Evolutionary conservation across 1,139 yeast genomes (phyloP).

Genomic region (Entelexis paramagnoliae): DNA sequence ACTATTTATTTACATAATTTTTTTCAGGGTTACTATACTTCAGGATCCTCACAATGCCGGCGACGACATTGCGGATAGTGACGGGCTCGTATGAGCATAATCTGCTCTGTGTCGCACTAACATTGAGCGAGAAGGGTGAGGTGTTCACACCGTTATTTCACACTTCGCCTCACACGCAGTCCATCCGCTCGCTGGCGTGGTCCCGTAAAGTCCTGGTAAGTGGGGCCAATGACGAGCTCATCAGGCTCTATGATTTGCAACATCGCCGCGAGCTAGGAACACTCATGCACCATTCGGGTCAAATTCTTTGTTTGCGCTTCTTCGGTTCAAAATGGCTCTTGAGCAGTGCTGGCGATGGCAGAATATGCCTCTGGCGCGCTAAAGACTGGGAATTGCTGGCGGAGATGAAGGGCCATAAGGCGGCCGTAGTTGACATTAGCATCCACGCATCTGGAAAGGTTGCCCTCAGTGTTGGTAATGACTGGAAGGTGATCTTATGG

Average conservation of each 20-base stretch:
- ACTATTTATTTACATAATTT: slow-evolving; percentile 1
- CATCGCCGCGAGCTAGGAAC: slow-evolving; percentile 92
- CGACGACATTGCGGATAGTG: slow-evolving; percentile 51
- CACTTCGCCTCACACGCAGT: slow-evolving; percentile 84
- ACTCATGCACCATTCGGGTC: slow-evolving; percentile 79
- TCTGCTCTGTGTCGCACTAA: slow-evolving; percentile 67
- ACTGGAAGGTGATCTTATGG: slow-evolving; percentile 79
- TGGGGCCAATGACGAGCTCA: slow-evolving; percentile 94
- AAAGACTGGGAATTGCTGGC: slow-evolving; percentile 95
- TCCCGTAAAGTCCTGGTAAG: slow-evolving; percentile 82
- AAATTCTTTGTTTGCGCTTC: slow-evolving; percentile 66
- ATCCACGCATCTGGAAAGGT: slow-evolving; percentile 90
- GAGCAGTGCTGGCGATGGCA: slow-evolving; percentile 87
- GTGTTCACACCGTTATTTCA: slow-evolving; percentile 90
- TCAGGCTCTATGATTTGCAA: slow-evolving; percentile 84
- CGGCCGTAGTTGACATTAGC: slow-evolving; percentile 66
- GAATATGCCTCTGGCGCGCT: slow-evolving; percentile 83
- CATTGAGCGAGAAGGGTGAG: slow-evolving; percentile 35
- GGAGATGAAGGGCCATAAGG: slow-evolving; percentile 72
- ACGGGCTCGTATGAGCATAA: slow-evolving; percentile 97
- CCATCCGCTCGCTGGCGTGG: slow-evolving; percentile 73
- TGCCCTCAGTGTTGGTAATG: slow-evolving; percentile 81
- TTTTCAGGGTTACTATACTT: slow-evolving; percentile 6
- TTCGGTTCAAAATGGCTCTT: slow-evolving; percentile 67
- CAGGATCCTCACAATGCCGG: slow-evolving; percentile 9